phyloP scores from a whole-genome alignment of 306 rosid species.

The Ammopiptanthus mongolicus region DNA sequence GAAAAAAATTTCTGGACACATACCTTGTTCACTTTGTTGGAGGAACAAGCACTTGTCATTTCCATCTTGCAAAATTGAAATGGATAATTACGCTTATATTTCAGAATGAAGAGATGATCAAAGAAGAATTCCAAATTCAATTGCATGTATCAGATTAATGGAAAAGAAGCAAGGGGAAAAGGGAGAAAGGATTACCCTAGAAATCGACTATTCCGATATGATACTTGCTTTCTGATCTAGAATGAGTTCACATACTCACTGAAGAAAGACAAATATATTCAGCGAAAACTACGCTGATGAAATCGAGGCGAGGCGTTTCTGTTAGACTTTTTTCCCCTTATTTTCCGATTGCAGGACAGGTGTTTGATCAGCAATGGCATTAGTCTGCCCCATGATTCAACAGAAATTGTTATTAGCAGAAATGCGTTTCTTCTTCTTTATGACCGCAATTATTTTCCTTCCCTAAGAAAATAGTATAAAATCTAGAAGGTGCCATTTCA shows the following conservation, averaged over 20 bases:
- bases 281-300: neutral
- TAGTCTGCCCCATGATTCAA: neutral
- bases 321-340: neutral
- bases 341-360: neutral
- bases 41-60: conserved; percentile 13
- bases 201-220: neutral
- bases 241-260: neutral
- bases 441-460: conserved; percentile 16
- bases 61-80: conserved; percentile 9
- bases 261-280: neutral
- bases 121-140: neutral
- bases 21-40: conserved; percentile 25
- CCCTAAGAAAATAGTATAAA: neutral
- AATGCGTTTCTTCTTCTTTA: conserved; percentile 7
- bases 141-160: neutral
- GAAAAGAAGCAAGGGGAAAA: neutral
- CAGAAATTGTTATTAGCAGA: conserved; percentile 8
- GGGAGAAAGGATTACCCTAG: conserved; percentile 8
- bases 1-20: neutral
- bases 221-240: conserved; percentile 1
- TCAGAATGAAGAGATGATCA: neutral
- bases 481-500: neutral
- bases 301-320: neutral
- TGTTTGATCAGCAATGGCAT: neutral
- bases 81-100: neutral